These are phyloP conservation scores for Chaetothyriales sp. DNA, from an alignment of 2,329 filamentous ascomycete genomes.

Conservation along the genomic window DNA sequence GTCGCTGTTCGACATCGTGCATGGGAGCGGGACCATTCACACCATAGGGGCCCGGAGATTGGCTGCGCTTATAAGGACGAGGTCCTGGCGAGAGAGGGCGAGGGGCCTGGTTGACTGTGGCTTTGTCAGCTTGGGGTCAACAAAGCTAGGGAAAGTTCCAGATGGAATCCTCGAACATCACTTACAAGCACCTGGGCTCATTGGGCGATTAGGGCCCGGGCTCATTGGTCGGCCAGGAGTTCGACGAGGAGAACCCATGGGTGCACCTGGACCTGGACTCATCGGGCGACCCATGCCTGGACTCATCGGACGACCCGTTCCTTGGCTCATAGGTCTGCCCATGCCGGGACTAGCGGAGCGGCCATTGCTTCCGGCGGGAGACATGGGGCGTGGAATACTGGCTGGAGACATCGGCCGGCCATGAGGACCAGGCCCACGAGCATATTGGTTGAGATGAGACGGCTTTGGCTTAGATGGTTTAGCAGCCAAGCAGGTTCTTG, in stretches of 20 bases:
- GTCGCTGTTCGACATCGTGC: constrained; percentile 26
- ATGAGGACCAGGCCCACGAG: constrained; percentile 30
- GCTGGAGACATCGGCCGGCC: constrained; percentile 19
- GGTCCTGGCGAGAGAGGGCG: constrained; percentile 38
- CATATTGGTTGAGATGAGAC: constrained; percentile 41
- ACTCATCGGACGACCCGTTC: not conserved
- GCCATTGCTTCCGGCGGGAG: constrained; percentile 12
- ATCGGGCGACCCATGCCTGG: constrained; percentile 2
- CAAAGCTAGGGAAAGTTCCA: not conserved
- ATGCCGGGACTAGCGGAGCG: constrained; percentile 22
- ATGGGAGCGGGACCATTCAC: constrained; percentile 28
- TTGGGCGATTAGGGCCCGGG: constrained; percentile 5
- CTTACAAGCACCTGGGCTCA: constrained; percentile 22
- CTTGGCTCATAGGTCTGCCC: not conserved
- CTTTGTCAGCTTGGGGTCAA: not conserved
- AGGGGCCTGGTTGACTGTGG: constrained; percentile 19
- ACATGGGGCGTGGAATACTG: constrained; percentile 2
- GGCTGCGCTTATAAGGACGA: constrained; percentile 28
- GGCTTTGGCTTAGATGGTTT: constrained; percentile 77
- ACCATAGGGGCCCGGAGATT: constrained; percentile 34
- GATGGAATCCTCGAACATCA: not conserved
- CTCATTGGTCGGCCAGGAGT: constrained; percentile 18
- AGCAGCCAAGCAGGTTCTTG: constrained; percentile 83
- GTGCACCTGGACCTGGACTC: constrained; percentile 23
- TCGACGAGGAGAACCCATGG: constrained; percentile 31